Evolutionary conservation across 805 yeast genomes (phyloP).

Genomic region (Zygosaccharomyces bisporus): DNA sequence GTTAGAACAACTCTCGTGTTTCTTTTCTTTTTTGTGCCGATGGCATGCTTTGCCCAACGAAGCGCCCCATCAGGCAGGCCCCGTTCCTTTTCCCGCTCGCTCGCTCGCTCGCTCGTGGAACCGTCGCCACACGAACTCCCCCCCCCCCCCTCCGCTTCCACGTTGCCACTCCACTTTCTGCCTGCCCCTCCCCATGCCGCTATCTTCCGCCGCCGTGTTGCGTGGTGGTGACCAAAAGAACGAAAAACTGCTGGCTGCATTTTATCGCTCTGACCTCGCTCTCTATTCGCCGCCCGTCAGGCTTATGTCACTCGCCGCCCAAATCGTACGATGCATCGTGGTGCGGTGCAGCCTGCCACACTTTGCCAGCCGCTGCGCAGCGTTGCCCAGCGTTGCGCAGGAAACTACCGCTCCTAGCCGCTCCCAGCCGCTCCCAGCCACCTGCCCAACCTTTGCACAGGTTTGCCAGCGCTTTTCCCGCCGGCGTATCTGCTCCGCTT

Average conservation of each 20-base stretch:
- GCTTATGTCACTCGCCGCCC: background rate
- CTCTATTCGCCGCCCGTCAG: background rate
- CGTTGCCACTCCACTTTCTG: background rate
- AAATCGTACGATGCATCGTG: background rate
- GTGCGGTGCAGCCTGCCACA: background rate
- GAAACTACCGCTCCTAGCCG: background rate
- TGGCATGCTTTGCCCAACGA: background rate
- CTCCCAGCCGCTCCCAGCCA: background rate
- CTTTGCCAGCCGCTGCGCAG: too few relatives aligned
- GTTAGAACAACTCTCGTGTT: constrained; percentile 29
- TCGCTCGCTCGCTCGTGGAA: too few relatives aligned
- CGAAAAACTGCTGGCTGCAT: too few relatives aligned
- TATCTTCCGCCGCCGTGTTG: too few relatives aligned
- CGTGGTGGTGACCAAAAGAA: too few relatives aligned
- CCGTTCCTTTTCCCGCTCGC: too few relatives aligned
- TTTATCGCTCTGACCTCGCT: background rate
- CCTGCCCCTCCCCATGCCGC: background rate
- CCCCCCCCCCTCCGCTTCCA: background rate
- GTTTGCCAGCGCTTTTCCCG: background rate
- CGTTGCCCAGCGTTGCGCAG: too few relatives aligned
- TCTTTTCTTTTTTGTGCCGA: background rate
- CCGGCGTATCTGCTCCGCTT: background rate
- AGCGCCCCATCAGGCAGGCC: too few relatives aligned
- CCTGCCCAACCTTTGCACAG: background rate
- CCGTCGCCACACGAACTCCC: background rate